Percentiles rank a stretch among this genome's conserved stretches.
phyloP scores from a whole-genome alignment of 306 rosid genomes.

The Pyrus pyrifolia region DNA sequence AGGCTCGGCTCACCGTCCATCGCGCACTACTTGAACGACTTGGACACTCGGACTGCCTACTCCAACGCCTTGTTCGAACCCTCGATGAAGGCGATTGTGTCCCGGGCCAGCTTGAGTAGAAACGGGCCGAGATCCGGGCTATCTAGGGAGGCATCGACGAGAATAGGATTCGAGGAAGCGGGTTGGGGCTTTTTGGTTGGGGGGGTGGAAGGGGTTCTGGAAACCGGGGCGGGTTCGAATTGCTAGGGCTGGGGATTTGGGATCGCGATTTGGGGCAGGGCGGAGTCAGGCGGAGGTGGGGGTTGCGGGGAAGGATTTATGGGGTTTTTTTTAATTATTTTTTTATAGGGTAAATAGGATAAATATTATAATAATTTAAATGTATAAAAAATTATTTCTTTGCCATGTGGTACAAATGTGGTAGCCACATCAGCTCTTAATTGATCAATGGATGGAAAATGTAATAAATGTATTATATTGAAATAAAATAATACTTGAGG shows the following conservation, averaged over 20 bases:
- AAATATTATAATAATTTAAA: too few species aligned
- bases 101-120: conserved; percentile 74
- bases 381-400: too few species aligned
- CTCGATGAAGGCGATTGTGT: conserved; percentile 84
- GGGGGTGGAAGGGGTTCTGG: too few species aligned
- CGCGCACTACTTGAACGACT: conserved; percentile 84
- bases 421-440: too few species aligned
- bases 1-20: conserved; percentile 69
- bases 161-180: conserved; percentile 44
- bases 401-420: too few species aligned
- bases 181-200: conserved; percentile 62
- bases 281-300: conserved; percentile 46
- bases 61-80: conserved; percentile 85
- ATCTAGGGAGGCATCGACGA: conserved; percentile 66
- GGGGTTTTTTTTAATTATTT: too few species aligned
- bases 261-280: conserved; percentile 51
- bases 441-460: rapidly evolving
- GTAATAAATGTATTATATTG: too few species aligned
- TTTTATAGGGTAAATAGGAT: too few species aligned
- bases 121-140: conserved; percentile 96
- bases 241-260: conserved; percentile 39
- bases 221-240: conserved; percentile 29
- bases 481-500: too few species aligned
- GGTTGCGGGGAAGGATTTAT: too few species aligned
- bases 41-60: conserved; percentile 69